Conservation (phyloP, 352 stramenopile genomes). For the Halophytophthora polymorphica region DNA sequence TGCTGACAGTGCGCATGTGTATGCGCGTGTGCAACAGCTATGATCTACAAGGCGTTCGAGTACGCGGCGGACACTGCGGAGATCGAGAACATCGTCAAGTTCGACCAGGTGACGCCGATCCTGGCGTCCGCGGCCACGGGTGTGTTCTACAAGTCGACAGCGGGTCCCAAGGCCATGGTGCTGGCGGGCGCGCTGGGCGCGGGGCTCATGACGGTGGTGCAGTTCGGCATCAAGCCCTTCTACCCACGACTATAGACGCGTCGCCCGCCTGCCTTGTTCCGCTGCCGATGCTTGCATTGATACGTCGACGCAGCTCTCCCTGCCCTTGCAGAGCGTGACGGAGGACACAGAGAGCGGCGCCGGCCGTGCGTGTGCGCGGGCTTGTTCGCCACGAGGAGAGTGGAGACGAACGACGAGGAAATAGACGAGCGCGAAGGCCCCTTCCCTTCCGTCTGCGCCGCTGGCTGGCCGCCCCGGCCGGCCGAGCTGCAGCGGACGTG, state of each 20-base stretch:
- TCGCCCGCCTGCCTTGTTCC: constrained; percentile 10
- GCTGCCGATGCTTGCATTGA: constrained; percentile 16
- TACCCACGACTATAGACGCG: constrained; percentile 67
- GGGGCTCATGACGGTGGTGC: constrained; percentile 78
- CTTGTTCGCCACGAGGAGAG: too few species aligned
- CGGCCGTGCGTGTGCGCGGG: too few species aligned
- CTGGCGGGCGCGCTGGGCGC: constrained; percentile 76
- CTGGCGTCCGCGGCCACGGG: constrained; percentile 76
- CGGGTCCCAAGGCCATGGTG: constrained; percentile 79
- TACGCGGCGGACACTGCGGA: constrained; percentile 75
- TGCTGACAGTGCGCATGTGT: constrained; percentile 11
- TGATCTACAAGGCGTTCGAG: constrained; percentile 88
- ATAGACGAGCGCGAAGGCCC: constrained; percentile 14
- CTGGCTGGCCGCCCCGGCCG: constrained; percentile 6
- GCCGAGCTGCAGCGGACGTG: constrained; percentile 10
- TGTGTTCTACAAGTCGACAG: constrained; percentile 87
- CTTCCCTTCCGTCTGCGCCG: too few species aligned
- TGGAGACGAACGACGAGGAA: not conserved
- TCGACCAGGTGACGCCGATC: constrained; percentile 83
- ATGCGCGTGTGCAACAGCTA: constrained; percentile 43
- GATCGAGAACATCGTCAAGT: constrained; percentile 79
- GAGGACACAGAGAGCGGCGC: too few species aligned
- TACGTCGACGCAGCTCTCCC: constrained; percentile 2
- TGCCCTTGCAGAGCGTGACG: not conserved
- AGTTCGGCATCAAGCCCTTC: constrained; percentile 86